Conservation (phyloP, 306 rosid genomes). For the Carpinus viminea region DNA sequence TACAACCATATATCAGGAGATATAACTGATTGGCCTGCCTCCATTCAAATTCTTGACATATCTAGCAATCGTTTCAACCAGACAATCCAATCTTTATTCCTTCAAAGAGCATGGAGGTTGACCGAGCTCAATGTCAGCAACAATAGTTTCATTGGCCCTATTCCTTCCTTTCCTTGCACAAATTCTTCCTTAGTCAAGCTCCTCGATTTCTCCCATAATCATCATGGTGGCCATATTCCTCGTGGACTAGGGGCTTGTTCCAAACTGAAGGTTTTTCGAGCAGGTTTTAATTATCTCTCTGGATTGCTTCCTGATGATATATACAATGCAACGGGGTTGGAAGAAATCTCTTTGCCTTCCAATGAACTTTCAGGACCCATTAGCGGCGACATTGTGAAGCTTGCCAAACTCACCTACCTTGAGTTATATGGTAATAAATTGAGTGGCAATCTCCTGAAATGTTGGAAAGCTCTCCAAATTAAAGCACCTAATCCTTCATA, state of each 20-base stretch:
- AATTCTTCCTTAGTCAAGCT: not conserved
- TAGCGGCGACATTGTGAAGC: not conserved
- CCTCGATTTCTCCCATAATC: constrained; percentile 12
- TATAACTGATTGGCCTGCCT: not conserved
- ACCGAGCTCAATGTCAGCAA: not conserved
- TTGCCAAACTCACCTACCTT: constrained; percentile 4
- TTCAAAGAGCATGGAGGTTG: not conserved
- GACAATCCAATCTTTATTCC: not conserved
- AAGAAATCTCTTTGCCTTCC: not conserved
- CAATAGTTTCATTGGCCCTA: not conserved
- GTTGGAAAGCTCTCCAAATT: constrained; percentile 12
- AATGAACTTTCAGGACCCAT: not conserved
- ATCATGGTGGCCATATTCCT: not conserved
- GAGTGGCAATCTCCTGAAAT: not conserved
- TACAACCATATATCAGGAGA: constrained; percentile 10
- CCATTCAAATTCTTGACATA: not conserved
- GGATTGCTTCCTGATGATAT: constrained; percentile 10
- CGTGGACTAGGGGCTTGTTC: constrained; percentile 8
- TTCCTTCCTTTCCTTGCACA: not conserved
- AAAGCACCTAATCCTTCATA: not conserved
- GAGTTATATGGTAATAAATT: not conserved
- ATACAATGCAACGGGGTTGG: not conserved
- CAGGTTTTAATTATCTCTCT: constrained; percentile 1
- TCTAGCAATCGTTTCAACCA: not conserved
- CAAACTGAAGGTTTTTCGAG: constrained; percentile 8